Base-by-base conservation (phyloP, 192 early-diverging fungal genomes). In the Pecoramyces ruminantium region DNA sequence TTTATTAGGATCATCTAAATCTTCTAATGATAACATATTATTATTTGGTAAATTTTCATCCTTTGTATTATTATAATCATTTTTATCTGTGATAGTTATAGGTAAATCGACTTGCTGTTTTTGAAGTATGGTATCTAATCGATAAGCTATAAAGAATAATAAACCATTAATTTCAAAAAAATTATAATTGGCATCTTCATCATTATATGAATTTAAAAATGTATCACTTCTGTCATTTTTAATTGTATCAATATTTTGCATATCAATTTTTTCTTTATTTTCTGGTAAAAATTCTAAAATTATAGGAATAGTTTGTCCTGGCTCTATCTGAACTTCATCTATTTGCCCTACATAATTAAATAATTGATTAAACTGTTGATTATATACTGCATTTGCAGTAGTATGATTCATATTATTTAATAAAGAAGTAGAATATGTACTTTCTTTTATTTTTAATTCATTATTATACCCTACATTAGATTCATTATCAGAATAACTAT, bases 281-380 rank as follows among this genome's bases (percentile, higher is more conserved):
- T 34, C 30, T 34, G 30, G 30, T 34, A 34, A 34, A 34, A 34
- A 34, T 34, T 92, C 91, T 16, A 98, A 87, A 79, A 97, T 93
- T 15, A 98, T 83, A 78, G 92, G 87, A 81, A 87, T 87, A 0
- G 93, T 90, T 81, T 94, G 86, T 18, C 88, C 84, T 14, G 94
- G 90, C 9, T 87, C 83, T 34, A 34, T 34, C 11, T 34, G 30
- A 34, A 34, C 30, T 34, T 34, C 30, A 34, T 34, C 30, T 34
- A 94, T 90, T 80, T 94, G 92, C 78, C 94, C 93, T 40, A 98
- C 93, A 84, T 92, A 93, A 84, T 99, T 99, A 85, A 98, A 97
- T 0, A 97, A 88, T 83, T 98, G 94, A 82, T 96, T 96, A 82
- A 34, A 34, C 30, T 34, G 30, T 34, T 34, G 30, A 34, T 34